phyloP scores from a whole-genome alignment of 352 stramenopile species.

The Globisporangium sylvaticum region DNA sequence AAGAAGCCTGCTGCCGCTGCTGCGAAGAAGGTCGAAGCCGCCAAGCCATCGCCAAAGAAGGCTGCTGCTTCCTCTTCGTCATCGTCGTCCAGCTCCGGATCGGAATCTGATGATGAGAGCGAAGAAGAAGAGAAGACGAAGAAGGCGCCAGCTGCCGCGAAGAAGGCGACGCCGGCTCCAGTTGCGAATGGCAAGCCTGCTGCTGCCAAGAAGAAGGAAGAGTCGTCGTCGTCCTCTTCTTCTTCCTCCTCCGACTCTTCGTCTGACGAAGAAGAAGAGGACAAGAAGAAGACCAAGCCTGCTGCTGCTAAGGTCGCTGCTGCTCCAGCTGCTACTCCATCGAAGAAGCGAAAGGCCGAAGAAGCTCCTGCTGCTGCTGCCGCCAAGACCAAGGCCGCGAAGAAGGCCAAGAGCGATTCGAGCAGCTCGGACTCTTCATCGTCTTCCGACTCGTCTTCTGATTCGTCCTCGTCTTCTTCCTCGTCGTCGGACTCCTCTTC shows the following conservation, averaged over 20 bases:
- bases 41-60: conserved; percentile 23
- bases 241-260: conserved; percentile 41
- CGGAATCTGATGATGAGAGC: conserved; percentile 48
- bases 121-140: conserved; percentile 34
- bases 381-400: conserved; percentile 22
- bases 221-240: conserved; percentile 28
- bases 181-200: conserved; percentile 17
- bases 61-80: conserved; percentile 24
- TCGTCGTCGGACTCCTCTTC: conserved; percentile 23
- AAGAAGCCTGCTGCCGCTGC: conserved; percentile 22
- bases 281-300: conserved; percentile 23
- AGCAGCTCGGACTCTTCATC: conserved; percentile 45
- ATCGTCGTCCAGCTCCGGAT: conserved; percentile 35
- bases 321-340: conserved; percentile 20
- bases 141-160: conserved; percentile 14
- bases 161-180: conserved; percentile 28
- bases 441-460: conserved; percentile 41
- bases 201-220: conserved; percentile 16
- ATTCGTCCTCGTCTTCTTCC: conserved; percentile 44
- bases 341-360: conserved; percentile 57
- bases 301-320: conserved; percentile 19
- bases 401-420: conserved; percentile 38
- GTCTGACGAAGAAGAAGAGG: conserved; percentile 34
- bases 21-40: conserved; percentile 18
- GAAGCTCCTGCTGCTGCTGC: conserved; percentile 13